Percentiles rank a stretch among this genome's conserved stretches.
phyloP scores from a whole-genome alignment of 2,329 filamentous ascomycete genomes.

The Aspergillus caelatus region DNA sequence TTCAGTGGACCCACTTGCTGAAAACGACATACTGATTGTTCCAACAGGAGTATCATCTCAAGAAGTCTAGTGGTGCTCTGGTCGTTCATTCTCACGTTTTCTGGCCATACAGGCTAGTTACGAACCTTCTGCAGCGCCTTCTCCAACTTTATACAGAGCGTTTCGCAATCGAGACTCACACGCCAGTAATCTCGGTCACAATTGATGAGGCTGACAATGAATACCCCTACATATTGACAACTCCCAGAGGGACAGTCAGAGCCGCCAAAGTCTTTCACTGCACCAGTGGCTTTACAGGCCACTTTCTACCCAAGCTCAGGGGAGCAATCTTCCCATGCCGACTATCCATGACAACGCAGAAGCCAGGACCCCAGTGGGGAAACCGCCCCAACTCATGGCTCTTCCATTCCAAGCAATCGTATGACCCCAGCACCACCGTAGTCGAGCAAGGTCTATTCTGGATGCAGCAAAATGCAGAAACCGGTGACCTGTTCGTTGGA shows the following conservation, averaged over 20 bases:
- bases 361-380: conserved; percentile 14
- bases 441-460: conserved; percentile 19
- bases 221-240: conserved; percentile 45
- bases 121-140: conserved; percentile 17
- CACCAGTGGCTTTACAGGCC: conserved; percentile 55
- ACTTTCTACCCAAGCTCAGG: conserved; percentile 50
- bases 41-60: not conserved
- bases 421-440: not conserved
- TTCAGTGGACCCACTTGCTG: too few relatives aligned
- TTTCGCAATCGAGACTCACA: conserved; percentile 27
- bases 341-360: conserved; percentile 41
- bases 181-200: conserved; percentile 16
- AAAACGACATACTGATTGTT: not conserved
- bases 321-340: conserved; percentile 37
- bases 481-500: conserved; percentile 22
- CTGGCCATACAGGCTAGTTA: conserved; percentile 31
- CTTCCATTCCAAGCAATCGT: not conserved
- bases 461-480: conserved; percentile 21
- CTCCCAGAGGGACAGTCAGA: conserved; percentile 46
- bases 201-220: not conserved
- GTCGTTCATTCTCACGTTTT: conserved; percentile 14
- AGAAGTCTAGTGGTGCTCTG: not conserved
- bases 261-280: conserved; percentile 57
- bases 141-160: conserved; percentile 12
- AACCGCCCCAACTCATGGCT: not conserved